Evolutionary conservation across 768 basidiomycete genomes (phyloP), one percentile per base, ranked within the genome.

Genomic region (Gloeostereum incarnatum): DNA sequence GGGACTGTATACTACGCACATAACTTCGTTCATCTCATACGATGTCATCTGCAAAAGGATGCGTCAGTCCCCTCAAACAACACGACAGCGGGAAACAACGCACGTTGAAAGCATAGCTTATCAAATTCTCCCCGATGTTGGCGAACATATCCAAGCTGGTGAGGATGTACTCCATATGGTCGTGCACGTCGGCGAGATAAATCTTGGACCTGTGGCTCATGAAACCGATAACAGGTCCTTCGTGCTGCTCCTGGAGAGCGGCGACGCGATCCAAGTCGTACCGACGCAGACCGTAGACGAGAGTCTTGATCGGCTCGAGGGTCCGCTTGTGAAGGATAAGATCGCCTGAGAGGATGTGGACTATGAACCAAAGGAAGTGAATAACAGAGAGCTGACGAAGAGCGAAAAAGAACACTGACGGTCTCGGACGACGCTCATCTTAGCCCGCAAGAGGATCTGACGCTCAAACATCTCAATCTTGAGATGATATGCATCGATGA

Each of bases 261-360:
- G 66, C 60, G 35, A 64, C 65, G 3, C 78, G 69, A 45, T 81
- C 76, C 18, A 70, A 53, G 44, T 86, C 83, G 47, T 84, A 78
- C 14, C 72, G 65, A 21, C 82, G 59, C 29, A 86, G 53, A 2
- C 75, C 73, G 41, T 74, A 75, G 21, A 84, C 65, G 49, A 85
- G 60, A 2, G 73, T 70, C 52, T 77, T 78, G 52, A 85, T 68
- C 0, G 82, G 81, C 20, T 78, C 73, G 4, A 83, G 64, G 3
- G 81, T 81, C 13, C 81, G 69, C 50, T 81, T 84, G 53, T 79
- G 78, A 43, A 81, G 59, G 36, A 77, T 76, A 7, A 85, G 63
- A 49, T 86, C 80, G 9, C 80, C 81, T 22, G 78, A 79, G 9
- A 84, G 60, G 38, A 86, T 78, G 51, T 86, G 82, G 37, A 85